Evolutionary conservation across 306 rosid species (phyloP).

Genomic region (Pachyrhizus erosus): DNA sequence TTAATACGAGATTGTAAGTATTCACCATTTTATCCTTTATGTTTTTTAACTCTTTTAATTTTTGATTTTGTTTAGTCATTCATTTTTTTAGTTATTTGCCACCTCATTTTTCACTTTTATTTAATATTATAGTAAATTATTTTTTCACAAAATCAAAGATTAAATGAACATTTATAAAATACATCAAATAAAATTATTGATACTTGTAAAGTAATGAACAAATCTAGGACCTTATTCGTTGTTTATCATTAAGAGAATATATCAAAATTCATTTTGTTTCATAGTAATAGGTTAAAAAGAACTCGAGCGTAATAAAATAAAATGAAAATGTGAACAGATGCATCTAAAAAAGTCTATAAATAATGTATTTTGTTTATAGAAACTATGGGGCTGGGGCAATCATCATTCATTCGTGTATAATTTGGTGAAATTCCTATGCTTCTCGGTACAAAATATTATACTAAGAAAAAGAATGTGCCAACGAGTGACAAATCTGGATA

Average conservation of each 20-base stretch:
- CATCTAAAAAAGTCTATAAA: background rate
- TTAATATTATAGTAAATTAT: too few species aligned
- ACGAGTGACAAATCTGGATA: slow-evolving; percentile 10
- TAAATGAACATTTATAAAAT: background rate
- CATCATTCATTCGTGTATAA: slow-evolving; percentile 9
- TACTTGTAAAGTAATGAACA: background rate
- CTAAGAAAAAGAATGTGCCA: slow-evolving; percentile 31
- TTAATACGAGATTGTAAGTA: background rate
- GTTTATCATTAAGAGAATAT: background rate
- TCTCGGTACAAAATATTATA: slow-evolving; percentile 46
- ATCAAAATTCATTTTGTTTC: background rate
- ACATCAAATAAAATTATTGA: background rate
- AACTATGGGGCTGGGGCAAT: background rate
- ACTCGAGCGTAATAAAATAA: background rate
- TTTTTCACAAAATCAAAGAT: background rate
- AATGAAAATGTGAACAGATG: background rate
- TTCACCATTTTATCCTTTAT: background rate
- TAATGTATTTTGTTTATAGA: slow-evolving; percentile 1
- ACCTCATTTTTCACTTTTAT: too few species aligned
- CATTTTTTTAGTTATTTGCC: too few species aligned
- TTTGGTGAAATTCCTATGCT: slow-evolving; percentile 32
- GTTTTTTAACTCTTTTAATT: too few species aligned
- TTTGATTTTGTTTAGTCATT: too few species aligned
- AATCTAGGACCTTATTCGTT: background rate
- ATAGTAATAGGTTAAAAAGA: background rate